Percentiles rank a stretch among this genome's conserved stretches.
phyloP scores from a whole-genome alignment of 2,329 filamentous ascomycete species.

The Claviceps pazoutovae region DNA sequence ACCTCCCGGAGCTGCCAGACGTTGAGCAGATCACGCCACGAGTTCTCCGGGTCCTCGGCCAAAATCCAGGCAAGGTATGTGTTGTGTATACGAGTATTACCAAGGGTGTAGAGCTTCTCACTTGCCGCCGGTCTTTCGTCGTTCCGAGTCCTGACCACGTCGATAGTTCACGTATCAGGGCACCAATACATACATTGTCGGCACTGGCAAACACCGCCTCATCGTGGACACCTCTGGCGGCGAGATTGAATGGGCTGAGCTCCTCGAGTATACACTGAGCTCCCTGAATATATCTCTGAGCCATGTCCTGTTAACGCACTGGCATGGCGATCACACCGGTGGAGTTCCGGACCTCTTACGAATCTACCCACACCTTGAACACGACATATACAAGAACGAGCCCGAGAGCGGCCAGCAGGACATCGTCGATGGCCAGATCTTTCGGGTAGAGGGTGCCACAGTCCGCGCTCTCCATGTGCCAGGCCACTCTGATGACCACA shows the following conservation, averaged over 20 bases:
- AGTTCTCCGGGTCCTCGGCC: slow-evolving; percentile 28
- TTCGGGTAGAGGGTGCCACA: slow-evolving; percentile 39
- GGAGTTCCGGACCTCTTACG: slow-evolving; percentile 45
- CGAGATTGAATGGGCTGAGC: slow-evolving; percentile 39
- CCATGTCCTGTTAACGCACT: slow-evolving; percentile 52
- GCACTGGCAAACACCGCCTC: slow-evolving; percentile 45
- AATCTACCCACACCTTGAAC: slow-evolving; percentile 8
- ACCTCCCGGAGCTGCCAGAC: slow-evolving; percentile 22
- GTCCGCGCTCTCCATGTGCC: slow-evolving; percentile 50
- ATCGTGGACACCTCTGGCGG: slow-evolving; percentile 65
- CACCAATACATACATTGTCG: slow-evolving; percentile 67
- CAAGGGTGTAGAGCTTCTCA: no score
- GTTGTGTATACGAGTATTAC: neutral
- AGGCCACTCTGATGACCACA: slow-evolving; percentile 59
- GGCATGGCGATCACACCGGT: slow-evolving; percentile 59
- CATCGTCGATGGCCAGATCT: slow-evolving; percentile 33
- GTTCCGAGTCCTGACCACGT: neutral
- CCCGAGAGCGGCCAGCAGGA: slow-evolving; percentile 26
- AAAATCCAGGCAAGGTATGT: slow-evolving; percentile 28
- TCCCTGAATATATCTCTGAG: slow-evolving; percentile 11
- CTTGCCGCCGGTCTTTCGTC: neutral
- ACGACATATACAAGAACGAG: slow-evolving; percentile 42
- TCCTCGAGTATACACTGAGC: slow-evolving; percentile 16
- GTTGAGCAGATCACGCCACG: slow-evolving; percentile 27
- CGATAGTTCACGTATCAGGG: slow-evolving; percentile 39